These are phyloP conservation scores for Tetrapisispora namnaoensis DNA, from an alignment of 805 yeast genomes.

Conservation along the genomic window DNA sequence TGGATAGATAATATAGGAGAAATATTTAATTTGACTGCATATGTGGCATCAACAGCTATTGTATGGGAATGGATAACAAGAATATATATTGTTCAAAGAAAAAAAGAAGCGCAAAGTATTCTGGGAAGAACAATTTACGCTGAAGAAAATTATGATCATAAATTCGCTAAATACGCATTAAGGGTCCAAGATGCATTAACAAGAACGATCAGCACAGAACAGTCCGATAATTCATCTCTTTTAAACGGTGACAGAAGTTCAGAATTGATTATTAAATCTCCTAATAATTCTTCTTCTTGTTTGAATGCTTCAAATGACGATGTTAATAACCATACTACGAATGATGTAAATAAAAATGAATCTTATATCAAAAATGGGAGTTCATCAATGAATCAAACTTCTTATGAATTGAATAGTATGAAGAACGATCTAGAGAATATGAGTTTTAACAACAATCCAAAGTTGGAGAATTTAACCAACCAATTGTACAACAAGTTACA, in stretches of 20 bases:
- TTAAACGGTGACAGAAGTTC: background rate
- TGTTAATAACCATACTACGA: background rate
- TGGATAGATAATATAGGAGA: conserved; percentile 72
- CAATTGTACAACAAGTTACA: background rate
- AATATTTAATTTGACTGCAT: conserved; percentile 62
- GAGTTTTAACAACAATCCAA: conserved; percentile 13
- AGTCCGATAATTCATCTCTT: background rate
- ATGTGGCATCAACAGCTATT: conserved; percentile 57
- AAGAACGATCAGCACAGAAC: conserved; percentile 1
- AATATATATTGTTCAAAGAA: conserved; percentile 45
- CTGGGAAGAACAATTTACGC: conserved; percentile 68
- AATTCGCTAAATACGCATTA: conserved; percentile 23
- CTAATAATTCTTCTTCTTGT: background rate
- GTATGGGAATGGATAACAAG: conserved; percentile 85
- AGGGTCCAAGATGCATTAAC: conserved; percentile 21
- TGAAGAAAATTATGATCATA: conserved; percentile 39
- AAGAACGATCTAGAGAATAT: conserved; percentile 9
- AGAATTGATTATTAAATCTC: background rate
- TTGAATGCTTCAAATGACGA: background rate
- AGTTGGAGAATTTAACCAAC: background rate
- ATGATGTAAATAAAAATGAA: background rate
- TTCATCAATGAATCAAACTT: background rate
- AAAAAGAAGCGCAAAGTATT: conserved; percentile 58
- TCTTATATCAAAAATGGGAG: background rate
- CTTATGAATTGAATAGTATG: background rate